Percentiles rank a stretch among this genome's conserved stretches.
Conservation (phyloP, 2,329 filamentous ascomycete genomes). For the Colletotrichum scovillei region DNA sequence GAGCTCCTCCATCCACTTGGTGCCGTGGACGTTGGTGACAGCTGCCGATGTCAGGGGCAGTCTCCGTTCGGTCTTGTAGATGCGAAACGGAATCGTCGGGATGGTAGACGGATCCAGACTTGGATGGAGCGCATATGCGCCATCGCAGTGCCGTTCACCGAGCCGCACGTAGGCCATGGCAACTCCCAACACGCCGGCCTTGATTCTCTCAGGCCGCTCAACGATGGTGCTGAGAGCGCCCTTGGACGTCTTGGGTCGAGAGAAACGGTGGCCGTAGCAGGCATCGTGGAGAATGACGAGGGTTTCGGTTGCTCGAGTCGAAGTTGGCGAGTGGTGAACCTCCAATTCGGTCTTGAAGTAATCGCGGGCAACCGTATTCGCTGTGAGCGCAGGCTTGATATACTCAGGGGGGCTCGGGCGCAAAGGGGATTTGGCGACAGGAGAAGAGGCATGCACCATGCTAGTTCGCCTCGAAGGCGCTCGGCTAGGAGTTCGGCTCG, state of each 20-base stretch:
- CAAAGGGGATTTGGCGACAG: conserved; percentile 52
- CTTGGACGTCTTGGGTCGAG: conserved; percentile 82
- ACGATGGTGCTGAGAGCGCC: conserved; percentile 83
- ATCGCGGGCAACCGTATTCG: conserved; percentile 70
- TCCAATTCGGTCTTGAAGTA: conserved; percentile 79
- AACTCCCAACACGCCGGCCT: conserved; percentile 84
- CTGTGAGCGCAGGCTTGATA: conserved; percentile 56
- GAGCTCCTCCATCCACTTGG: conserved; percentile 93
- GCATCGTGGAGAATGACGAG: conserved; percentile 91
- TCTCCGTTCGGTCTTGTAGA: conserved; percentile 81
- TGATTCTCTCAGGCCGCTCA: conserved; percentile 91
- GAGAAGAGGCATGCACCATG: conserved; percentile 56
- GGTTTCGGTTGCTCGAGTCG: conserved; percentile 65
- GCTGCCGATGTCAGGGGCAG: conserved; percentile 78
- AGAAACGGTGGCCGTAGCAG: conserved; percentile 94
- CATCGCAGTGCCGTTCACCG: conserved; percentile 81
- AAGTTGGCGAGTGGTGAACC: conserved; percentile 63
- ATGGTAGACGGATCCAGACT: conserved; percentile 64
- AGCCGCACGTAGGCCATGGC: conserved; percentile 91
- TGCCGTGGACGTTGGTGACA: conserved; percentile 91
- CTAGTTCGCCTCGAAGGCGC: conserved; percentile 61
- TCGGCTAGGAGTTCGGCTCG: conserved; percentile 43
- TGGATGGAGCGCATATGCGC: conserved; percentile 74
- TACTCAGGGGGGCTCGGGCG: conserved; percentile 47
- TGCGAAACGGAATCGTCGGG: conserved; percentile 80